Percentiles rank a stretch among this genome's conserved stretches.
Conservation (phyloP, 805 yeast genomes). For the Candida mattraensis region DNA sequence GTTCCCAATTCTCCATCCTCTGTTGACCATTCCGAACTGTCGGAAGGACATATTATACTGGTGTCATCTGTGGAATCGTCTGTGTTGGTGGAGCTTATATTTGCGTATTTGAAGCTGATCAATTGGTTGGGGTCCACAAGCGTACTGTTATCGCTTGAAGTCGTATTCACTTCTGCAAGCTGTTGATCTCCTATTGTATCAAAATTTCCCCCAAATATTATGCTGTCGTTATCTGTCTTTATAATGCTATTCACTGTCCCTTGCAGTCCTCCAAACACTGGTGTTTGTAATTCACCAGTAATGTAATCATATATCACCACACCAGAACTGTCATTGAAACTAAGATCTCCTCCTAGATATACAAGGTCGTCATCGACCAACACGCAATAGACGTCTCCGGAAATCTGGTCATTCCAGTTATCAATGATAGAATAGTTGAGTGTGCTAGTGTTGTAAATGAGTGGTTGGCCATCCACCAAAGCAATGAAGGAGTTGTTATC, state of each 20-base stretch:
- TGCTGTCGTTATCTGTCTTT: slow-evolving; percentile 44
- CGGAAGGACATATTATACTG: slow-evolving; percentile 58
- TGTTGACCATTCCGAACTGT: slow-evolving; percentile 51
- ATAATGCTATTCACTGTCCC: slow-evolving; percentile 64
- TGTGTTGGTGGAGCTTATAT: slow-evolving; percentile 48
- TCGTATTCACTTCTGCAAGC: slow-evolving; percentile 37
- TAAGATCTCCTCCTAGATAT: slow-evolving; percentile 80
- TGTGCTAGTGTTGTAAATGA: slow-evolving; percentile 15
- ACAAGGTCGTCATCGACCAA: slow-evolving; percentile 50
- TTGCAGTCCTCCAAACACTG: slow-evolving; percentile 80
- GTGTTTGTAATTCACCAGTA: slow-evolving; percentile 38
- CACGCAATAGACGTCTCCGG: slow-evolving; percentile 45
- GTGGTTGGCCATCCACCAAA: slow-evolving; percentile 28
- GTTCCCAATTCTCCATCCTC: slow-evolving; percentile 53
- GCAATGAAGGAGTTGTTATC: slow-evolving; percentile 22
- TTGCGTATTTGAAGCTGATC: slow-evolving; percentile 57
- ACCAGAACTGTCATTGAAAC: slow-evolving; percentile 49
- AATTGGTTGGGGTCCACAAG: slow-evolving; percentile 54
- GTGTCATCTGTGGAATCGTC: slow-evolving; percentile 32
- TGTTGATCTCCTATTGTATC: slow-evolving; percentile 54
- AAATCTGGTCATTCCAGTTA: slow-evolving; percentile 30
- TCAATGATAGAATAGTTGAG: slow-evolving; percentile 5
- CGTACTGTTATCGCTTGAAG: slow-evolving; percentile 37
- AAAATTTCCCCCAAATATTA: slow-evolving; percentile 82
- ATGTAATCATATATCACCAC: slow-evolving; percentile 63